phyloP scores from a whole-genome alignment of 164 flowering plant genomes.

The Vitis rotundifolia region DNA sequence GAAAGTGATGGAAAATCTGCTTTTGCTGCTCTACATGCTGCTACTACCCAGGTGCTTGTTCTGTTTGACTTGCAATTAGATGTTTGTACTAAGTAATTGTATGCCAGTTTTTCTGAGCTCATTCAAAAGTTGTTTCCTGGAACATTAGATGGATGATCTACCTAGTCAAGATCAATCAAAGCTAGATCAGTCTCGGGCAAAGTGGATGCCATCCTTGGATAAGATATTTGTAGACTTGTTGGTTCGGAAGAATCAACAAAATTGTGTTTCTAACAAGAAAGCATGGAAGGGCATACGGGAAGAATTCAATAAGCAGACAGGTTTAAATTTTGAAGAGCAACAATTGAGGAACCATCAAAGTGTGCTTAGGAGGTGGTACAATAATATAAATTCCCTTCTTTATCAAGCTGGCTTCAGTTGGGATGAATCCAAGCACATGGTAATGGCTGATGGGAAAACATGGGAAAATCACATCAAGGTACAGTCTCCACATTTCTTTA shows the following conservation, averaged over 20 bases:
- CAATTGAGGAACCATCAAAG: slow-evolving; percentile 1
- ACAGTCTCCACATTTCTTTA: neutral
- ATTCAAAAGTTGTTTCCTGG: neutral
- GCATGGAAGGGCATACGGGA: neutral
- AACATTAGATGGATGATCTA: neutral
- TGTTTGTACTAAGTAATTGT: neutral
- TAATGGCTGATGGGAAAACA: slow-evolving; percentile 1
- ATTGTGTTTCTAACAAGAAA: neutral
- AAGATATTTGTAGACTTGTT: neutral
- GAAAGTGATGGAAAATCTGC: slow-evolving; percentile 2
- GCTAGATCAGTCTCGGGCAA: neutral
- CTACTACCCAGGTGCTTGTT: neutral
- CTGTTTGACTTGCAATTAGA: neutral
- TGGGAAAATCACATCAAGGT: slow-evolving; percentile 3
- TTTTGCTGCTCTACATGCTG: neutral
- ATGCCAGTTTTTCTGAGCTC: neutral
- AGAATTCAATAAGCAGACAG: neutral
- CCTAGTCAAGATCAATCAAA: slow-evolving; percentile 1
- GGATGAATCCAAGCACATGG: neutral
- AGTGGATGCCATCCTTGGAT: neutral
- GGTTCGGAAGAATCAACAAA: neutral
- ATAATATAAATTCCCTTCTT: neutral
- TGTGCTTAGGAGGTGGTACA: neutral
- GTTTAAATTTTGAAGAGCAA: neutral
- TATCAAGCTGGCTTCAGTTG: neutral